Evolutionary conservation across 768 basidiomycete species (phyloP), one percentile per base, ranked within the genome.

Genomic region (Mycena alexandri): DNA sequence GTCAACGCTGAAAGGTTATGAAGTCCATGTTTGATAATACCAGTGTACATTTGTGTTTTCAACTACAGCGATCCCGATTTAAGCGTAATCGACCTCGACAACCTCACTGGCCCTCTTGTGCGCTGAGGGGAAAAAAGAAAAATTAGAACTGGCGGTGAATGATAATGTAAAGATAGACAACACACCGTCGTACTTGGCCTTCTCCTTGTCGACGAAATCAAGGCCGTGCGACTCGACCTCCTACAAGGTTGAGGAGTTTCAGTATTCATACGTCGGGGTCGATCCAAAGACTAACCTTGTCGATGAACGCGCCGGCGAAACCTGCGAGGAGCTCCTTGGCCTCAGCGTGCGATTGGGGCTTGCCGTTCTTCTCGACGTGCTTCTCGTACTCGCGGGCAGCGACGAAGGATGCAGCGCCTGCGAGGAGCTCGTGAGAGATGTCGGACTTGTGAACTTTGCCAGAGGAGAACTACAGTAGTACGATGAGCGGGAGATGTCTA

Each of bases 221-320:
- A 87, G 82, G 36, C 87, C 88, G 71, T 83, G 86, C 70, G 85
- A 83, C 78, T 89, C 88, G 38, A 84, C 67, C 16, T 84, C 50
- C 58, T 68, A 75, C 81, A 67, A 51, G 46, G 11, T 57, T 69
- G 80, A 29, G 48, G 12, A 29, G 48, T 38, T 29, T 3, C 29
- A 14, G 38, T 4, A 17, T 50, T 12, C 17, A 21, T n/a, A 19
- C 34, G 13, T 54, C 11, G 12, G 16, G 8, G 38, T 38, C 1
- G 21, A 24, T 54, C 14, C n/a, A 3, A 21, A 22, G 46, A 47
- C 46, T n/a, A 12, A 54, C 36, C n/a, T 38, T 21, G 62, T 82
- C 80, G 68, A 88, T 63, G 72, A 85, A 82, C 25, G 74, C 81
- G 67, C 82, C 87, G 51, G 74, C 69, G 44, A 82, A 72, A 48